Evolutionary conservation across 2,329 filamentous ascomycete genomes (phyloP).

Genomic region (Shiraia sp.): DNA sequence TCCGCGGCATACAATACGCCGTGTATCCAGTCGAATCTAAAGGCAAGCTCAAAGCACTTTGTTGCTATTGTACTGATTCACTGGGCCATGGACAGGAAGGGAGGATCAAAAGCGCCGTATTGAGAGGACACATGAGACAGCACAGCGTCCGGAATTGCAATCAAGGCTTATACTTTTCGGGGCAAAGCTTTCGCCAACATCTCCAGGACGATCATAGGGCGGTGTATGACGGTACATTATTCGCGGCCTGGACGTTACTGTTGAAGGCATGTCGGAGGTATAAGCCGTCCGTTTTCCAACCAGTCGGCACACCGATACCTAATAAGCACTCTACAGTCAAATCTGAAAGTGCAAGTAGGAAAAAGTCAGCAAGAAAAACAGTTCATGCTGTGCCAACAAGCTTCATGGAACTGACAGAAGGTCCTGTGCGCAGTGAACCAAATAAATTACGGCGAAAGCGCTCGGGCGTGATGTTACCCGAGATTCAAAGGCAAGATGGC

Average conservation of each 20-base stretch:
- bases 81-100: constrained; percentile 19
- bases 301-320: constrained; percentile 7
- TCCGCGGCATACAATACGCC: constrained; percentile 30
- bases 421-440: constrained; percentile 10
- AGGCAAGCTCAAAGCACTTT: constrained; percentile 16
- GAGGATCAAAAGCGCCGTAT: constrained; percentile 22
- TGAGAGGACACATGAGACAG: constrained; percentile 24
- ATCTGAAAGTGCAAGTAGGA: constrained; percentile 5
- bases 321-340: constrained; percentile 18
- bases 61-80: constrained; percentile 30
- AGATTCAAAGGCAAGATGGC: constrained; percentile 8
- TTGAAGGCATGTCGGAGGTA: constrained; percentile 24
- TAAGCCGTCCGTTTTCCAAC: constrained; percentile 20
- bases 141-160: constrained; percentile 33
- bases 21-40: constrained; percentile 22
- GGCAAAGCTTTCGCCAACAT: constrained; percentile 30
- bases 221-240: constrained; percentile 24
- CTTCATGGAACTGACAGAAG: constrained; percentile 30
- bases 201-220: constrained; percentile 28
- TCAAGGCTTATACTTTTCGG: constrained; percentile 31
- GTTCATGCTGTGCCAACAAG: constrained; percentile 10
- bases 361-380: constrained; percentile 2
- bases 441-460: constrained; percentile 23
- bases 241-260: constrained; percentile 29
- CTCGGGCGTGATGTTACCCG: constrained; percentile 14